phyloP scores from a whole-genome alignment of 2,329 filamentous ascomycete species.

The Cladophialophora yegresii region DNA sequence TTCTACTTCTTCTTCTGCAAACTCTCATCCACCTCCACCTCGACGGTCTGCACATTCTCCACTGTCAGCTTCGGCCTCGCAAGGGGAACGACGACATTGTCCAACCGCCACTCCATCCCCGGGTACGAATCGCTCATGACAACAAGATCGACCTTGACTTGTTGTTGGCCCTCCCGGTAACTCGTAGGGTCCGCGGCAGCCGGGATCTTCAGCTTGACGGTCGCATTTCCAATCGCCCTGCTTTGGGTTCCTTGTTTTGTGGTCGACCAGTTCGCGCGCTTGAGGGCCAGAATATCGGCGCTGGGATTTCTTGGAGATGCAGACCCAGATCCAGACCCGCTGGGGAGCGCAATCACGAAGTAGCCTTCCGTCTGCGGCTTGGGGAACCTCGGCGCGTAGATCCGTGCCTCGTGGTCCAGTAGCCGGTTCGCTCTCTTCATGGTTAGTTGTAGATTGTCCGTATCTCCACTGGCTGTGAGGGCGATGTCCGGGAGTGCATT shows the following conservation, averaged over 20 bases:
- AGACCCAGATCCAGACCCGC: slow-evolving; percentile 35
- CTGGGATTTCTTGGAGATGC: slow-evolving; percentile 6
- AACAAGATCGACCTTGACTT: slow-evolving; percentile 67
- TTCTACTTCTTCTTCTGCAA: slow-evolving; percentile 30
- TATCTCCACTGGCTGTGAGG: slow-evolving; percentile 30
- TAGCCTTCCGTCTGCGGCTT: slow-evolving; percentile 94
- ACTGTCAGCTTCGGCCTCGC: slow-evolving; percentile 27
- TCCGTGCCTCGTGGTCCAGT: slow-evolving; percentile 65
- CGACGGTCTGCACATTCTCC: slow-evolving; percentile 29
- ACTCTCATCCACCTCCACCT: slow-evolving; percentile 34
- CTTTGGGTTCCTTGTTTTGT: slow-evolving; percentile 35
- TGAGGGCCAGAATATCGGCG: slow-evolving; percentile 73
- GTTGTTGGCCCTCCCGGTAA: slow-evolving; percentile 3
- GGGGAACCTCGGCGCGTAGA: slow-evolving; percentile 86
- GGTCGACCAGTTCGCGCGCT: slow-evolving; percentile 74
- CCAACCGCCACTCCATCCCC: slow-evolving; percentile 66
- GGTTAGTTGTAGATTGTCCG: slow-evolving; percentile 34
- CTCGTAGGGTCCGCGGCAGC: slow-evolving; percentile 28
- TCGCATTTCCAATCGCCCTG: slow-evolving; percentile 30
- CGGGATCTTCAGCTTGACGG: slow-evolving; percentile 26
- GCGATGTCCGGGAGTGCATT: slow-evolving; percentile 36
- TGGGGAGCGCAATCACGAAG: slow-evolving; percentile 72
- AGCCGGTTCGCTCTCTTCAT: slow-evolving; percentile 32
- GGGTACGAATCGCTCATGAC: slow-evolving; percentile 88
- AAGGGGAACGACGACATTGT: slow-evolving; percentile 54